Evolutionary conservation across 1,139 yeast species (phyloP).

Genomic region (Geotrichum carabidarum): DNA sequence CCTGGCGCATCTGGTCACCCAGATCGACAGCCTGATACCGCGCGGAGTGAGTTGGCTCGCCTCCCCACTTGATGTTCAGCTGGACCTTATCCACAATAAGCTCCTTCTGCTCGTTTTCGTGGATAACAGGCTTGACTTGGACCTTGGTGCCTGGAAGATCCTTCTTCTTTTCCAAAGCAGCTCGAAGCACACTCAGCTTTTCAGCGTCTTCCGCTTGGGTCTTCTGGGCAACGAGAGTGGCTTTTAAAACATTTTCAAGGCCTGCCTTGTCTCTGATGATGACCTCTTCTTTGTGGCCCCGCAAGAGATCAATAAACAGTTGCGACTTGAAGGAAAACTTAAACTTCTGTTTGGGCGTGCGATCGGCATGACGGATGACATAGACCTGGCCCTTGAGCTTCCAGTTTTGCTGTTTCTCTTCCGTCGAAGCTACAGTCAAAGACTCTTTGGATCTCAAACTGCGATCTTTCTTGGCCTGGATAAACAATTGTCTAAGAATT

Average conservation of each 20-base stretch:
- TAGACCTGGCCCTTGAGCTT: conserved; percentile 88
- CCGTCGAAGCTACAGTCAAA: conserved; percentile 36
- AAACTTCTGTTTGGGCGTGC: conserved; percentile 98
- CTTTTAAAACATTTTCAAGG: conserved; percentile 75
- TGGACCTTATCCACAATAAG: conserved; percentile 80
- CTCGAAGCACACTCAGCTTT: conserved; percentile 69
- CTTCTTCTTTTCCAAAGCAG: conserved; percentile 84
- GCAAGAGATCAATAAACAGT: conserved; percentile 75
- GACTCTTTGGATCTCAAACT: conserved; percentile 29
- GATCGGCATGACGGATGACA: conserved; percentile 93
- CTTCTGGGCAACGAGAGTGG: conserved; percentile 76
- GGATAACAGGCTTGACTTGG: conserved; percentile 84
- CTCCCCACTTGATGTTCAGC: conserved; percentile 96
- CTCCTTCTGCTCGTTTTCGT: conserved; percentile 37
- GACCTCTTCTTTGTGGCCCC: conserved; percentile 94
- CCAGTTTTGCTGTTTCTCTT: conserved; percentile 93
- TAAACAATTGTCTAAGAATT: conserved; percentile 69
- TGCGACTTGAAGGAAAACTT: conserved; percentile 90
- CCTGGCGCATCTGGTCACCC: conserved; percentile 94
- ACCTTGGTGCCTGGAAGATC: conserved; percentile 93
- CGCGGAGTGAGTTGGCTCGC: conserved; percentile 98
- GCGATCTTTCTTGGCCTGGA: conserved; percentile 54
- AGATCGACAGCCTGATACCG: conserved; percentile 89
- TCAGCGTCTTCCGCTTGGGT: conserved; percentile 72
- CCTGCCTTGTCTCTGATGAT: conserved; percentile 87